Conservation (phyloP, 345 rosid species). For the Lagerstroemia speciosa region DNA sequence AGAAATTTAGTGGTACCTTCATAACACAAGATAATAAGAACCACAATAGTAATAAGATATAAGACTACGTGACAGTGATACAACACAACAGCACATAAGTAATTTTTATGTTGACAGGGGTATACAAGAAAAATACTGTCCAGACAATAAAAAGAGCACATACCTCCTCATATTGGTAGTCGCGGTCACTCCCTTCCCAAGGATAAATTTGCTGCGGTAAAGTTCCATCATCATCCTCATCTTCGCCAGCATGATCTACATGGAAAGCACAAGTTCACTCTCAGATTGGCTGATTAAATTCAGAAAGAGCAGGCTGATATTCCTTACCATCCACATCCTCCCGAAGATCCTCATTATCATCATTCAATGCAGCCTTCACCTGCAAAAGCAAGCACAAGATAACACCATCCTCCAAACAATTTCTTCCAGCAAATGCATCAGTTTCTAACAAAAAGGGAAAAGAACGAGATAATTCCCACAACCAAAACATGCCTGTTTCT, state of each 20-base stretch:
- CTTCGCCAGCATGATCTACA: constrained; percentile 50
- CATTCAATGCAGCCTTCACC: constrained; percentile 61
- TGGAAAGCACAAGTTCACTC: constrained; percentile 1
- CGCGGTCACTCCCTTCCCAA: constrained; percentile 94
- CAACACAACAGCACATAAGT: neutral
- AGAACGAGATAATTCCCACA: neutral
- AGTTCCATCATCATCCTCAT: constrained; percentile 48
- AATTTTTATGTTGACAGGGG: neutral
- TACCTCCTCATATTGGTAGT: constrained; percentile 86
- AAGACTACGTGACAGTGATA: neutral
- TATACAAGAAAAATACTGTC: neutral
- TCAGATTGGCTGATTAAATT: neutral
- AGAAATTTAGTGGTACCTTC: neutral
- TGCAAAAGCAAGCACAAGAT: constrained; percentile 14
- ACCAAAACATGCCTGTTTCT: constrained; percentile 46
- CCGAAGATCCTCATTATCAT: constrained; percentile 50
- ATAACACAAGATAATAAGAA: neutral
- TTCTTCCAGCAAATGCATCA: neutral
- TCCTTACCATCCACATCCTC: constrained; percentile 63
- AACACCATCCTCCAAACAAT: neutral
- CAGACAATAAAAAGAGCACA: neutral
- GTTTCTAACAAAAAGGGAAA: neutral
- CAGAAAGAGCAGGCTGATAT: neutral
- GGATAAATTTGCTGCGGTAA: constrained; percentile 47
- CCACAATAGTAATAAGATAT: neutral